Base-by-base conservation (phyloP, 225 moss, liverwort and hornwort genomes). In the Sphagnum contortum region DNA sequence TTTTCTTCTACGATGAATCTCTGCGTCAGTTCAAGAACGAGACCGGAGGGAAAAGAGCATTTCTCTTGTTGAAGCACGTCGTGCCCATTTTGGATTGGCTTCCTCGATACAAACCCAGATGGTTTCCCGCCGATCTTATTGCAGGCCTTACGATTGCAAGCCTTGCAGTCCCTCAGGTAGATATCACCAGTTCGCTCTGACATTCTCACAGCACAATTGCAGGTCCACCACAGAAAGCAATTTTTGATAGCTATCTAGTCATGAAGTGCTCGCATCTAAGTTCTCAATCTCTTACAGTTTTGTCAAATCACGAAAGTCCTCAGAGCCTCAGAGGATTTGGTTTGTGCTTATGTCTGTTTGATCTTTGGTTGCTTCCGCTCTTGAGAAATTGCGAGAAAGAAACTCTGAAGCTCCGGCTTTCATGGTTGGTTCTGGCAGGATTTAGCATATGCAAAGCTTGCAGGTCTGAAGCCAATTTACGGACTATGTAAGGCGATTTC, bases 141-240 rank as follows among this genome's bases (percentile, higher is more conserved):
- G 88, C 88, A 4, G 90, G 91, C 3, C 66, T 91, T 13, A 89
- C 91, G 4, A 87, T 81, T 47, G 91, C 94, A 3, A 83, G 89
- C 47, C 83, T 94, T 29, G 91, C 94, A 10, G 47, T 91, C 49
- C 88, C 88, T 9, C 88, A 89, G 74, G 88, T 89, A 71, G 2
- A 29, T 3, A 3, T 4, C 11, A 6, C 12, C 29, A 29, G 29
- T 29, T 29, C 29, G 29, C 29, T 29, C 29, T 29, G 29, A 29
- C 29, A 29, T 29, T 29, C 29, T 29, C 29, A 29, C 29, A 29
- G 29, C 29, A 29, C 29, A 29, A 29, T 29, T 29, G 1, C 29
- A 29, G 29, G 29, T 29, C 29, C 29, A 29, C 29, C 29, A 29
- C 29, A 29, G 29, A 29, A 29, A 29, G 29, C 29, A 29, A 29